Conservation (phyloP, 805 yeast species). For the Ogataea pini region DNA sequence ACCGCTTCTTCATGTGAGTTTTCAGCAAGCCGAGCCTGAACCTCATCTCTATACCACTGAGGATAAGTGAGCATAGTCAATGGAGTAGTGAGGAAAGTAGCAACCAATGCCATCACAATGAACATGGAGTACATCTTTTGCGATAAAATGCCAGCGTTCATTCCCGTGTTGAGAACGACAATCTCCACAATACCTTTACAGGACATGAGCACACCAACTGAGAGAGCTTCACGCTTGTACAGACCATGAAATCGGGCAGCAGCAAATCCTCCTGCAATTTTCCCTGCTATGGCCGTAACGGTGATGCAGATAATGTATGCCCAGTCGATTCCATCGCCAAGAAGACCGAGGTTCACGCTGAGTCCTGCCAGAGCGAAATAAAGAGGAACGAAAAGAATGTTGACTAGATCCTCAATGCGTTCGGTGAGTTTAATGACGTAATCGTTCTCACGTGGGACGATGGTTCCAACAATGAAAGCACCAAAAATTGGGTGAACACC, state of each 20-base stretch:
- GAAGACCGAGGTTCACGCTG: slow-evolving; percentile 62
- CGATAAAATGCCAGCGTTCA: slow-evolving; percentile 66
- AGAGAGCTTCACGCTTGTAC: slow-evolving; percentile 68
- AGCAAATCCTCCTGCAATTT: slow-evolving; percentile 64
- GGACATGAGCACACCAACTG: slow-evolving; percentile 82
- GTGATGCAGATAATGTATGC: slow-evolving; percentile 72
- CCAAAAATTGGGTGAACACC: slow-evolving; percentile 90
- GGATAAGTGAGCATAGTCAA: slow-evolving; percentile 65
- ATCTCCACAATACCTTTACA: slow-evolving; percentile 89
- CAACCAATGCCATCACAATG: slow-evolving; percentile 75
- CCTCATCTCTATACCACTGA: slow-evolving; percentile 53
- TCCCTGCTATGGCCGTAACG: slow-evolving; percentile 67
- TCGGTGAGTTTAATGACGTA: slow-evolving; percentile 69
- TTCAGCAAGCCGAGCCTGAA: slow-evolving; percentile 33
- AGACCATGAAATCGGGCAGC: slow-evolving; percentile 64
- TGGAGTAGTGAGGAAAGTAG: slow-evolving; percentile 79
- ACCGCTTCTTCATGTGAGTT: slow-evolving; percentile 31
- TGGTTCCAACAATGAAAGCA: slow-evolving; percentile 74
- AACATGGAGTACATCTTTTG: slow-evolving; percentile 75
- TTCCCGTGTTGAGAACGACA: slow-evolving; percentile 74
- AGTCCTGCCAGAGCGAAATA: slow-evolving; percentile 82
- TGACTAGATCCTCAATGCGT: slow-evolving; percentile 75
- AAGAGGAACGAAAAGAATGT: slow-evolving; percentile 68
- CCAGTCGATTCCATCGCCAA: slow-evolving; percentile 72
- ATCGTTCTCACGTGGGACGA: slow-evolving; percentile 75